Base-by-base conservation (phyloP, 2,329 filamentous ascomycete species). In the Amauroascus verrucosus region DNA sequence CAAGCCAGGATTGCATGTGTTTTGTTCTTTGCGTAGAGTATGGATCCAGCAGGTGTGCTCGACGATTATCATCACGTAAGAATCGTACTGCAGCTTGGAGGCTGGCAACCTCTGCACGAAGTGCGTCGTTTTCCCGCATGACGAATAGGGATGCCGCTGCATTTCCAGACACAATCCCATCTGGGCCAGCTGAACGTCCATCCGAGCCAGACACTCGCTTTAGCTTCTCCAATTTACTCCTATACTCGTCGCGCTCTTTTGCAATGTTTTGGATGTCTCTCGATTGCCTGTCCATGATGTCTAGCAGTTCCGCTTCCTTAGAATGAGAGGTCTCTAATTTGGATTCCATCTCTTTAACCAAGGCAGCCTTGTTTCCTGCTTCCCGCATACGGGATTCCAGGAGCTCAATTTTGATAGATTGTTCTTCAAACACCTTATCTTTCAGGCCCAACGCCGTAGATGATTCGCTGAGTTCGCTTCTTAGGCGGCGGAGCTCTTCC, bases 321-420 rank as follows among this genome's bases (percentile, higher is more conserved):
- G 61, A 53, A 52, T 68, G 67, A 41, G 70, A 58, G n/a, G 64
- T 61, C 54, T 72, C 69, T 40, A 74, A 64, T 54, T 71, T 68
- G 13, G 61, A 55, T 58, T 73, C 71, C 28, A 74, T 64, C 6
- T 72, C 70, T 57, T 72, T 73, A 18, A 71, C 69, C 55, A 69
- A 65, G 2, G 67, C 80, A 13, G 86, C 81, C 69, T 91, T 90
- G 65, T 85, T 82, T 59, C 83, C 82, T 5, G 87, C 86, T 64
- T 94, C 89, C 54, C 84, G 82, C 83, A 93, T 90, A 54, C 88
- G 79, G 6, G 87, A 86, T 67, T 95, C 87, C 35, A 97, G 81
- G 38, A 93, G 87, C 69, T 96, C 91, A 60, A 96, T 95, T 68
- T 93, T 90, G 60, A 96, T 85, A n/a, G 84, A 80, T 22, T 87